Base-by-base conservation (phyloP, 176 grass and related monocot species). In the barley (Hordeum vulgare) region DNA sequence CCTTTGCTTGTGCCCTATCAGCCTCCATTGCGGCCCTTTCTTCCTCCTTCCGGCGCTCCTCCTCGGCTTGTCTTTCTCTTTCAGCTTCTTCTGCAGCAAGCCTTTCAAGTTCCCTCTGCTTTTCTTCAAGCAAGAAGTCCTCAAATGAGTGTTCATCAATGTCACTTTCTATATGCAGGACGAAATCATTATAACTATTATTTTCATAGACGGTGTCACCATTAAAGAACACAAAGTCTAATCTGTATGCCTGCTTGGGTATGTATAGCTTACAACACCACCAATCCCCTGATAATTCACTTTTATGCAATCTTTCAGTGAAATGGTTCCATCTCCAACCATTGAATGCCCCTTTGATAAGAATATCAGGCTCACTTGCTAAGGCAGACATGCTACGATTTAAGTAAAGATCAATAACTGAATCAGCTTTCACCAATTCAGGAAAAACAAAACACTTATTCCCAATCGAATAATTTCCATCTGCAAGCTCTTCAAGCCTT, bases 221-320 rank as follows among this genome's bases (percentile, higher is more conserved):
- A 24, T 98, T 91, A 68, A 95, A 95, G 71, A 98, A 98, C n/a
- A 98, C 96, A 68, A 95, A 98, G 82, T 98, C 96, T 70, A 98
- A 78, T 89, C 85, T 88, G 71, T 94, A 98, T 75, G 96, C 93
- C 68, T 98, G 90, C 63, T 98, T 94, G 68, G 91, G 93, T 61
- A 98, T 88, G 75, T 87, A 92, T 37, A 98, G 88, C 88, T 90
- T 90, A 64, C 91, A 98, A 57, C 83, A 93, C 93, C 93, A 98
- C 93, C 96, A 98, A 83, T 98, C 93, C 56, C 93, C 93, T 27
- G n/a, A 61, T 86, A 94, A 80, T 42, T 92, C 87, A 14, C 93
- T 87, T 94, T 83, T 96, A 64, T 85, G 73, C 85, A 98, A 25
- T 18, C 72, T 98, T 61, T 92, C 89, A 33, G 89, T 85, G 59